A percentile compares a stretch with the other conserved stretches of the same genome.
phyloP scores from a whole-genome alignment of 2,329 filamentous ascomycete species.

The Aspergillus pseudoglaucus region DNA sequence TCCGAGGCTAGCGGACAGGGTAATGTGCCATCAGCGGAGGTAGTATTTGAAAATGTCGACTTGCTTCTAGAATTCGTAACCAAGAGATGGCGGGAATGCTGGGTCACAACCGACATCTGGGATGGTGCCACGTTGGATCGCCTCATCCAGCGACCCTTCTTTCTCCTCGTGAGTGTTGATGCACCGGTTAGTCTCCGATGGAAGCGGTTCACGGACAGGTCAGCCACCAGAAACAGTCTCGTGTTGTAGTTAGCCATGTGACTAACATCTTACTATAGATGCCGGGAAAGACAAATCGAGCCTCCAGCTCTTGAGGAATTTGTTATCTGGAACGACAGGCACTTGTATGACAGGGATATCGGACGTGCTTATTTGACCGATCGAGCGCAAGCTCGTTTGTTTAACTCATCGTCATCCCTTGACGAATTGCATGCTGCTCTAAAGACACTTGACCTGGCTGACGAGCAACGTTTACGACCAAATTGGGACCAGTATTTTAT shows the following conservation, averaged over 20 bases:
- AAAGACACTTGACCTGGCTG: slow-evolving; percentile 65
- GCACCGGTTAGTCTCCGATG: slow-evolving; percentile 80
- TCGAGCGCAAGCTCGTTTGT: slow-evolving; percentile 72
- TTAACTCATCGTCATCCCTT: slow-evolving; percentile 74
- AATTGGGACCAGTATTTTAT: slow-evolving; percentile 98
- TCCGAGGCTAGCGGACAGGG: slow-evolving; percentile 15
- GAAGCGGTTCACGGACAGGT: slow-evolving; percentile 63
- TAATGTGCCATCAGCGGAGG: slow-evolving; percentile 13
- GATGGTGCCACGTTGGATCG: slow-evolving; percentile 66
- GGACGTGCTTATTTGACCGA: slow-evolving; percentile 73
- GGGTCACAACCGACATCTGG: slow-evolving; percentile 79
- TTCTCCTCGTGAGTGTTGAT: slow-evolving; percentile 85
- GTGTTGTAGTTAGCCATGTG: slow-evolving; percentile 2
- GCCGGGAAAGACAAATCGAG: slow-evolving; percentile 40
- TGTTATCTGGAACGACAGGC: slow-evolving; percentile 59
- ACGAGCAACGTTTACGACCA: slow-evolving; percentile 73
- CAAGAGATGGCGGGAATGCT: slow-evolving; percentile 71
- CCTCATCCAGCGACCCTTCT: slow-evolving; percentile 77
- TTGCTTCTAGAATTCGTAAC: slow-evolving; percentile 80
- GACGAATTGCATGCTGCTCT: slow-evolving; percentile 67
- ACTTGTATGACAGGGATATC: slow-evolving; percentile 61
- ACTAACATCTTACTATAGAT: slow-evolving; percentile 31
- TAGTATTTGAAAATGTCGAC: slow-evolving; percentile 56
- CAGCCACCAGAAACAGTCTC: slow-evolving; percentile 29
- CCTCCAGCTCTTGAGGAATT: slow-evolving; percentile 54